Base-by-base conservation (phyloP, 179 eudicot genomes). In the Silene coronaria region DNA sequence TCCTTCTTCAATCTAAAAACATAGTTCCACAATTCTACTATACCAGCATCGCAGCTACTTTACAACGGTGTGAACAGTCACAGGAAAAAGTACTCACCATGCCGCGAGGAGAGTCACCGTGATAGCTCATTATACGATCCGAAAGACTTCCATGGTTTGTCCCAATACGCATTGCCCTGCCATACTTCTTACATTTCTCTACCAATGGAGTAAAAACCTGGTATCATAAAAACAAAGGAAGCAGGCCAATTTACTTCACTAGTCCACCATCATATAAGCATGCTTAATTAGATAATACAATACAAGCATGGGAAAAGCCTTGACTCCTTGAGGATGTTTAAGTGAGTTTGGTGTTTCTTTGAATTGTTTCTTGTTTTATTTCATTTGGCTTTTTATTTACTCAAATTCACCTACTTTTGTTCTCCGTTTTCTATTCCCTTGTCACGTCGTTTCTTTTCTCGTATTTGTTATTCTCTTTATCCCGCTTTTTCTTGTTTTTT, bases 101-200 rank as follows among this genome's bases (percentile, higher is more conserved):
- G 84, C 99, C 99, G 77, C 99, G 87, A 0, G 97, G 99, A 78
- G 99, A 95, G 85, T 95, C 99, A 26, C 99, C 99, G 80, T 90
- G 89, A 73, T 95, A 95, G 82, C 97, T 95, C 99, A 95, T 95
- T 75, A 95, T 95, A 80, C 99, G 97, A 85, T 94, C 99, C 60
- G 99, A 95, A 79, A 95, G 99, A 78, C 99, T 95, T 53, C 98
- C 97, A 65, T 95, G 99, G 72, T 95, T 95, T 74, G 99, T 95
- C 76, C 99, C 99, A 75, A 95, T 95, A 17, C 99, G 96, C 96
- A 95, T 90, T 70, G 99, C 99, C 81, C 97, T 86, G 46, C 95
- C 99, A 73, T 92, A 95, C 78, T 90, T 89, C 81, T 95, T 95
- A 78, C 97, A 95, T 86, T 94, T 95, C 84, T 95, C 97, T 69